phyloP scores from a whole-genome alignment of 305 asterid genomes.

The Fraxinus floribunda region DNA sequence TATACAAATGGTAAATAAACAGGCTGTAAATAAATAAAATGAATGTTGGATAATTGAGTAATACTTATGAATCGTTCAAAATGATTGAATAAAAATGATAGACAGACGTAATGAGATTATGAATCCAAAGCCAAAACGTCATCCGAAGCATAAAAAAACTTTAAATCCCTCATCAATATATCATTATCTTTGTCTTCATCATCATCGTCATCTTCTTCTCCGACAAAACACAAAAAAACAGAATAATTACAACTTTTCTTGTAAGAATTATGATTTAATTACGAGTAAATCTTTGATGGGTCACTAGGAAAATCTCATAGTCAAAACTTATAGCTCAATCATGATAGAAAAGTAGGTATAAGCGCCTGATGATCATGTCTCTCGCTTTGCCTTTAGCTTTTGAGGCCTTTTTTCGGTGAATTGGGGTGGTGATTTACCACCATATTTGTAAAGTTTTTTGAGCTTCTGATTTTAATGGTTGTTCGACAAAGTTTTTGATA shows the following conservation, averaged over 20 bases:
- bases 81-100: not conserved
- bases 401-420: not conserved
- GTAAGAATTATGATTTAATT: not conserved
- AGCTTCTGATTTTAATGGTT: not conserved
- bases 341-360: not conserved
- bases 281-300: not conserved
- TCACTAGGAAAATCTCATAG: not conserved
- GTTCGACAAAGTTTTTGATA: not conserved
- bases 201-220: not conserved
- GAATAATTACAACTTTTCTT: not conserved
- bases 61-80: not conserved
- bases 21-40: too few relatives aligned
- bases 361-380: slow-evolving; percentile 19
- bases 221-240: not conserved
- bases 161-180: not conserved
- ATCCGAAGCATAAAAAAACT: not conserved
- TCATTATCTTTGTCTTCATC: not conserved
- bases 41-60: not conserved
- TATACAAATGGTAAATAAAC: too few relatives aligned
- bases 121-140: not conserved
- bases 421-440: not conserved
- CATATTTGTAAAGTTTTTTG: slow-evolving; percentile 20
- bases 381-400: slow-evolving; percentile 33
- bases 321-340: not conserved
- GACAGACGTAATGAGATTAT: not conserved